Conservation (phyloP, 73 alveolate species). For the Paraurostyla sp. region DNA sequence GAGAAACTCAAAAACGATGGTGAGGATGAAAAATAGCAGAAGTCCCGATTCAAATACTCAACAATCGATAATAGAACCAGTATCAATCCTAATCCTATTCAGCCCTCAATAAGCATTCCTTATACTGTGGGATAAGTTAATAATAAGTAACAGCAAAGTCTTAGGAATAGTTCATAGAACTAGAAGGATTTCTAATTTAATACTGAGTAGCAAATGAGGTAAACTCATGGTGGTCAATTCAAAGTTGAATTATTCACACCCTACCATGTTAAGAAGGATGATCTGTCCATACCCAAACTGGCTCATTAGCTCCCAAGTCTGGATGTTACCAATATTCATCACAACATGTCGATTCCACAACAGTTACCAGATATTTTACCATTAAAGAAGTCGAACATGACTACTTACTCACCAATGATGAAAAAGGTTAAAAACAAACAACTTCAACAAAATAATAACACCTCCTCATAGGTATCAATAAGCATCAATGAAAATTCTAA, state of each 20-base stretch:
- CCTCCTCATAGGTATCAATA: constrained; percentile 18
- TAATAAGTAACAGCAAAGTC: background rate
- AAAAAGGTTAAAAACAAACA: background rate
- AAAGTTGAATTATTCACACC: constrained; percentile 31
- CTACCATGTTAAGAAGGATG: constrained; percentile 21
- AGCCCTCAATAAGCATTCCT: background rate
- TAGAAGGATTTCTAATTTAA: background rate
- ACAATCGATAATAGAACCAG: background rate
- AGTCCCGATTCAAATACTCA: background rate
- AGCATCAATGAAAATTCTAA: background rate
- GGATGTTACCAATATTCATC: background rate
- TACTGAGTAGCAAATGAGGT: constrained; percentile 16
- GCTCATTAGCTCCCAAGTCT: background rate
- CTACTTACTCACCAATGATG: constrained; percentile 31
- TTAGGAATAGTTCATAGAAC: background rate
- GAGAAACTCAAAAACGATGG: constrained; percentile 21
- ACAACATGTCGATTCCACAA: background rate
- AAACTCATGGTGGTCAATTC: background rate
- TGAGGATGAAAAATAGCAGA: background rate
- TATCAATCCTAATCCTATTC: background rate
- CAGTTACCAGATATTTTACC: constrained; percentile 28
- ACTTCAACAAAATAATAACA: background rate
- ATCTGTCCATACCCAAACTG: background rate
- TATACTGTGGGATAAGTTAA: background rate
- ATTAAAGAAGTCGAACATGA: background rate